Evolutionary conservation across 768 basidiomycete species (phyloP).

Genomic region (Sarcomyxa edulis): DNA sequence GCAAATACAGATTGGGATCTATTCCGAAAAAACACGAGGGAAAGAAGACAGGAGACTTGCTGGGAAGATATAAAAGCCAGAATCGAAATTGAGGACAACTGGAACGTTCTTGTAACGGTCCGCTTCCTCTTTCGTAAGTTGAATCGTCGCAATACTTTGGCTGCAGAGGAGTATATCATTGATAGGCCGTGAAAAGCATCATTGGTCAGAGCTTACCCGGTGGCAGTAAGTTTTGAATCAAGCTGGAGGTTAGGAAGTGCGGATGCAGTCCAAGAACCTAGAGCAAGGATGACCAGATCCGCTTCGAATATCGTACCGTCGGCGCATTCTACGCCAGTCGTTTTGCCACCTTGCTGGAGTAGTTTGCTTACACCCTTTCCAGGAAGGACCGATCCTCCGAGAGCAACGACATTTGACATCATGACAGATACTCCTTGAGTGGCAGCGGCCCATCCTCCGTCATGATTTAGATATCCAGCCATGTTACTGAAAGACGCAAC

Average conservation of each 20-base stretch:
- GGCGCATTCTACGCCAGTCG: constrained; percentile 55
- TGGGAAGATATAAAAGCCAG: constrained; percentile 83
- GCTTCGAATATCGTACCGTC: constrained; percentile 54
- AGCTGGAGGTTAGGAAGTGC: constrained; percentile 59
- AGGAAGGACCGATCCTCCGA: constrained; percentile 55
- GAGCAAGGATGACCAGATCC: constrained; percentile 61
- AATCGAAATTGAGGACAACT: constrained; percentile 66
- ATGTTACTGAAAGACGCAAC: constrained; percentile 28
- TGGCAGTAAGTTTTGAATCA: constrained; percentile 56
- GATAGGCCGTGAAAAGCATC: neutral
- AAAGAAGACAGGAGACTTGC: constrained; percentile 33
- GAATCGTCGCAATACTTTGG: constrained; percentile 74
- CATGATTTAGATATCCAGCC: constrained; percentile 65
- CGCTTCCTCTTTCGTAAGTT: constrained; percentile 68
- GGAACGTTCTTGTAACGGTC: constrained; percentile 54
- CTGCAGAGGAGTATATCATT: constrained; percentile 28
- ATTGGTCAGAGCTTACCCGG: constrained; percentile 70
- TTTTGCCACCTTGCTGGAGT: constrained; percentile 30
- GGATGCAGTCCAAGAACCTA: constrained; percentile 85
- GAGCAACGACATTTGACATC: constrained; percentile 46
- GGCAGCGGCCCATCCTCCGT: constrained; percentile 86
- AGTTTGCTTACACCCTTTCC: constrained; percentile 56
- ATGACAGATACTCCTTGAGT: constrained; percentile 55
- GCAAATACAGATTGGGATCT: neutral
- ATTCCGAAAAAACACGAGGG: neutral